A percentile compares a stretch with the other conserved stretches of the same genome.
These are phyloP conservation scores for Geranomyces variabilis DNA, from an alignment of 192 early-diverging fungal genomes.

Conservation along the genomic window DNA sequence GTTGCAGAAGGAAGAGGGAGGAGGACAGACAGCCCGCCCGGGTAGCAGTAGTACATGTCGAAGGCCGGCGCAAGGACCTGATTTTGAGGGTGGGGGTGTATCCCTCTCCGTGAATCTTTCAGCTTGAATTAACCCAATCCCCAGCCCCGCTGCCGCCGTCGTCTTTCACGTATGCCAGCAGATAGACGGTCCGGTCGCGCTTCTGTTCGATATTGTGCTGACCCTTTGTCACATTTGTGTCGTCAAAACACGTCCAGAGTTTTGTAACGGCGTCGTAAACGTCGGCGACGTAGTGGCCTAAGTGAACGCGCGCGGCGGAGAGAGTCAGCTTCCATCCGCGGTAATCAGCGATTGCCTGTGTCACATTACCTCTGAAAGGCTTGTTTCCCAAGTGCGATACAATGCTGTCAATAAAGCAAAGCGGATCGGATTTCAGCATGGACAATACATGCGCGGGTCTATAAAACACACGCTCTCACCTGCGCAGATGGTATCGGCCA, in stretches of 20 bases:
- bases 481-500: neutral
- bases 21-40: too few relatives aligned
- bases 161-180: conserved; percentile 18
- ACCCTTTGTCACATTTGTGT: conserved; percentile 9
- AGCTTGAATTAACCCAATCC: too few relatives aligned
- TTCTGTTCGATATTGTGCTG: neutral
- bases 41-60: too few relatives aligned
- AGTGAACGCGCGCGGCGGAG: neutral
- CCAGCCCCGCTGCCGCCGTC: neutral
- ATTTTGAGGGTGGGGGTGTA: too few relatives aligned
- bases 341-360: too few relatives aligned
- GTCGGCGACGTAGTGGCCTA: conserved; percentile 28
- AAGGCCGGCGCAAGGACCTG: too few relatives aligned
- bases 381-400: conserved; percentile 22
- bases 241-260: conserved; percentile 24
- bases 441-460: too few relatives aligned
- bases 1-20: too few relatives aligned
- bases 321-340: too few relatives aligned
- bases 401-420: conserved; percentile 19
- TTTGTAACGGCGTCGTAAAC: conserved; percentile 9
- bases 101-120: too few relatives aligned
- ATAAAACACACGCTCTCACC: neutral
- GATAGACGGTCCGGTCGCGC: conserved; percentile 17
- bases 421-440: neutral
- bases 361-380: conserved; percentile 17